Evolutionary conservation across 2,329 filamentous ascomycete species (phyloP), one percentile per base, ranked within the genome.

Genomic region (Gaeumannomyces sp.): DNA sequence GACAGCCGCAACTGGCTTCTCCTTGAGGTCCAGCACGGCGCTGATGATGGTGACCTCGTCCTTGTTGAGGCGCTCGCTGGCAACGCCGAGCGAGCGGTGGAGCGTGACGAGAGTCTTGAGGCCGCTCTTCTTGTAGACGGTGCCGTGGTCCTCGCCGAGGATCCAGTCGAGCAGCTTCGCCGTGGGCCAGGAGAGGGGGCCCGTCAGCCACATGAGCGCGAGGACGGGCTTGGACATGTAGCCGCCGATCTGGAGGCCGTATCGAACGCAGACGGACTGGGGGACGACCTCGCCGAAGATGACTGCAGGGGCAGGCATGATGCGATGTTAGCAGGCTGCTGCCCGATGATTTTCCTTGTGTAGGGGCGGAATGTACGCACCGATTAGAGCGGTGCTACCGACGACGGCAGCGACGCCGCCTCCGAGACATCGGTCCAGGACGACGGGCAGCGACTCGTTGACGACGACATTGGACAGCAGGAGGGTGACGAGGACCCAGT

Each of bases 11-110:
- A 99, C 93, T 0, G 94, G 84, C 79, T 99, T 99, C 70, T 95
- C 93, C 79, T 98, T 99, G 69, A 99, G 82, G 74, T 99, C 95
- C 65, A 99, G 80, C 19, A 98, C 95, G 53, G 95, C 94, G 69
- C 92, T 97, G 76, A 99, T 99, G 75, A 99, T 99, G 66, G 95
- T 98, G 69, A 99, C 95, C 76, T 99, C 95, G 73, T 99, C 95
- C 70, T 97, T 90, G 76, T 97, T 98, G 64, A 99, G 81, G 65
- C 95, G 89, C 73, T 99, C 93, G 56, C 90, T 90, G 35, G 90
- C 89, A 60, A 92, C 88, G 33, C 95, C 95, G 16, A 98, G 80
- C 2, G 91, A 96, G 77, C 96, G 93, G 80, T 99, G 95, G 22
- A 99, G 82, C 0, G 93, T 97, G 33, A 99, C 95, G 35, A 99